phyloP scores from a whole-genome alignment of 225 moss, liverwort and hornwort genomes.

The Pleurozium schreberi region DNA sequence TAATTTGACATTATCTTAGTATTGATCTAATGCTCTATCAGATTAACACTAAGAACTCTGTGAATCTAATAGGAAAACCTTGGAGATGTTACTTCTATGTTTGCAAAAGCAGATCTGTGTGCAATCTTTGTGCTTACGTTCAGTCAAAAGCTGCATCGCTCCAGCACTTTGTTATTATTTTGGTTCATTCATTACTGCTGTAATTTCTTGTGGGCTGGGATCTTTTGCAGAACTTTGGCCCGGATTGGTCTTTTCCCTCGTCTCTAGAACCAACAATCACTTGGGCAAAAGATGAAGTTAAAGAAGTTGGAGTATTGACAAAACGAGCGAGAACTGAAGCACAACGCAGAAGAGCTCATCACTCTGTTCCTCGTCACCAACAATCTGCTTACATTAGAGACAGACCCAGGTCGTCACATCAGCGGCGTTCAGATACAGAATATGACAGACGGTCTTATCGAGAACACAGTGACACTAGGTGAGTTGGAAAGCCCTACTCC shows the following conservation, averaged over 20 bases:
- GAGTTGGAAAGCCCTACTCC: background rate
- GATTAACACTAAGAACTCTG: background rate
- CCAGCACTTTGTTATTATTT: background rate
- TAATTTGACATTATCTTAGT: background rate
- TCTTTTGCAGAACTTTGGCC: conserved; percentile 14
- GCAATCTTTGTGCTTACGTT: background rate
- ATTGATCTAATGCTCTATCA: background rate
- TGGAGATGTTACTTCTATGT: background rate
- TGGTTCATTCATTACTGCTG: background rate
- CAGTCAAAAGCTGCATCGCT: background rate
- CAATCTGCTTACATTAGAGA: background rate
- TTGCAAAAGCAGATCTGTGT: background rate
- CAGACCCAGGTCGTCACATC: background rate
- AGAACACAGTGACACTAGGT: conserved; percentile 3
- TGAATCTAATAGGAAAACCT: background rate
- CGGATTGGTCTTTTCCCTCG: conserved; percentile 27
- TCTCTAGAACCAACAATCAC: background rate
- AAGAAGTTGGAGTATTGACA: background rate
- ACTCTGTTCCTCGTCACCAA: background rate
- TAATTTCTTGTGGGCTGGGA: background rate
- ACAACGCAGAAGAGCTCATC: background rate
- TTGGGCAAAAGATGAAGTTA: background rate
- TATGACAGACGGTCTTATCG: background rate
- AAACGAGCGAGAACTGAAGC: conserved; percentile 15
- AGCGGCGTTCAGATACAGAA: background rate